Conservation (phyloP, 2,329 filamentous ascomycete species). For the Penicillium sp. region DNA sequence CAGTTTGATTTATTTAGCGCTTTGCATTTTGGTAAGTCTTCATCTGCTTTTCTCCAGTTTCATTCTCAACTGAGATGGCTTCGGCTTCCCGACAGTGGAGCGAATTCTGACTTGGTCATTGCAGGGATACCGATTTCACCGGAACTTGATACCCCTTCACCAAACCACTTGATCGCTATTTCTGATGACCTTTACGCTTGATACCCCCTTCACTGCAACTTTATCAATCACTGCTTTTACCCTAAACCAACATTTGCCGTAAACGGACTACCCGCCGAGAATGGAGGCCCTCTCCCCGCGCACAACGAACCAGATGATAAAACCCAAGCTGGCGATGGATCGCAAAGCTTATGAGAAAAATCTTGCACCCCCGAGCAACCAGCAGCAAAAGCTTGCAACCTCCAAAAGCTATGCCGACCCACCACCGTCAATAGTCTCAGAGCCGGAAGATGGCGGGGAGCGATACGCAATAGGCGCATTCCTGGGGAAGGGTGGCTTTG, state of each 20-base stretch:
- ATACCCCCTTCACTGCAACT: conserved; percentile 5
- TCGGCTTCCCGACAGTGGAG: conserved; percentile 18
- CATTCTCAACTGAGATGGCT: conserved; percentile 6
- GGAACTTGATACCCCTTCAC: conserved; percentile 27
- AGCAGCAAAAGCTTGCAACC: conserved; percentile 29
- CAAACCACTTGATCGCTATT: conserved; percentile 10
- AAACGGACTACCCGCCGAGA: conserved; percentile 15
- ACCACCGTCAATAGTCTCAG: conserved; percentile 45
- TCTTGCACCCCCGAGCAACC: conserved; percentile 27
- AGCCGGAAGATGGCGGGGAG: conserved; percentile 47
- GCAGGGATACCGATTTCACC: conserved; percentile 29
- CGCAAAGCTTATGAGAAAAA: conserved; percentile 42
- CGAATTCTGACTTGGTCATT: conserved; percentile 20
- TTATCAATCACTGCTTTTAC: conserved; percentile 3
- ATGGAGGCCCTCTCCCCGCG: conserved; percentile 52
- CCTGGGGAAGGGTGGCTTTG: conserved; percentile 52
- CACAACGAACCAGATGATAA: conserved; percentile 48
- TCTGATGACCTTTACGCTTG: conserved; percentile 19
- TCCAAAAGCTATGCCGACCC: conserved; percentile 48
- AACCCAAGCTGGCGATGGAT: conserved; percentile 42
- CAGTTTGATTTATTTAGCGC: conserved; percentile 28
- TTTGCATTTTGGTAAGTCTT: conserved; percentile 26
- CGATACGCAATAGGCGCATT: conserved; percentile 48
- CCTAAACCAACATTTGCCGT: neutral
- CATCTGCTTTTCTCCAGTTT: conserved; percentile 6